Evolutionary conservation across 768 basidiomycete species (phyloP).

Genomic region (Russula sp.): DNA sequence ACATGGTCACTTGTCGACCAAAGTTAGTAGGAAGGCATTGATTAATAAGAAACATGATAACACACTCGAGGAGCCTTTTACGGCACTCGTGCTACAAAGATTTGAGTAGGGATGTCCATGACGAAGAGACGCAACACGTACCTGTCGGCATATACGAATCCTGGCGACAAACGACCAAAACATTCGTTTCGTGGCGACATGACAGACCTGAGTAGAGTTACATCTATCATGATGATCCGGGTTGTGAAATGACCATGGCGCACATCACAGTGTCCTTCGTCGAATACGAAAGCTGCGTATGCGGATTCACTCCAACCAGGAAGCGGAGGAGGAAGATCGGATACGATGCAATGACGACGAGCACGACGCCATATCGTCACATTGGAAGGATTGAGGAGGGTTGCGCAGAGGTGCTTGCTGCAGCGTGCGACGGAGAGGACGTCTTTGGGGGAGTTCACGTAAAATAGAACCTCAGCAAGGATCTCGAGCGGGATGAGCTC

Average conservation of each 20-base stretch:
- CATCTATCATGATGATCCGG: neutral
- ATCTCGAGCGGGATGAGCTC: conserved; percentile 56
- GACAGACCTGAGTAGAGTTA: conserved; percentile 4
- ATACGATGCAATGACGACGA: conserved; percentile 40
- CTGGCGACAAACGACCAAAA: conserved; percentile 23
- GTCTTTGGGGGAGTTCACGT: conserved; percentile 51
- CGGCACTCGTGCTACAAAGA: conserved; percentile 19
- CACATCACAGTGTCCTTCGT: conserved; percentile 56
- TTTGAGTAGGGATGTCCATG: neutral
- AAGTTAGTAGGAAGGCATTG: neutral
- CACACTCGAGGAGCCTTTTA: conserved; percentile 7
- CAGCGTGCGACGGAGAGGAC: conserved; percentile 58
- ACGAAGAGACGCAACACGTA: conserved; percentile 1
- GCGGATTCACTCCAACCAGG: conserved; percentile 51
- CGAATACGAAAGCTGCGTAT: conserved; percentile 65
- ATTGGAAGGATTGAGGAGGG: conserved; percentile 46
- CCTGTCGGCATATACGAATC: conserved; percentile 20
- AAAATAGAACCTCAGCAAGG: conserved; percentile 59
- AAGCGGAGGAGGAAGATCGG: conserved; percentile 44
- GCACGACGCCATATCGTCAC: conserved; percentile 59
- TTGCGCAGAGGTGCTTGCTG: conserved; percentile 51
- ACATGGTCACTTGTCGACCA: conserved; percentile 1
- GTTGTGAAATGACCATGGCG: conserved; percentile 22
- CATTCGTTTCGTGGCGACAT: conserved; percentile 42
- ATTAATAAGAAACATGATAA: neutral